Evolutionary conservation across 352 stramenopile species (phyloP), one percentile per base, ranked within the genome.

Genomic region (Sclerospora graminicola): DNA sequence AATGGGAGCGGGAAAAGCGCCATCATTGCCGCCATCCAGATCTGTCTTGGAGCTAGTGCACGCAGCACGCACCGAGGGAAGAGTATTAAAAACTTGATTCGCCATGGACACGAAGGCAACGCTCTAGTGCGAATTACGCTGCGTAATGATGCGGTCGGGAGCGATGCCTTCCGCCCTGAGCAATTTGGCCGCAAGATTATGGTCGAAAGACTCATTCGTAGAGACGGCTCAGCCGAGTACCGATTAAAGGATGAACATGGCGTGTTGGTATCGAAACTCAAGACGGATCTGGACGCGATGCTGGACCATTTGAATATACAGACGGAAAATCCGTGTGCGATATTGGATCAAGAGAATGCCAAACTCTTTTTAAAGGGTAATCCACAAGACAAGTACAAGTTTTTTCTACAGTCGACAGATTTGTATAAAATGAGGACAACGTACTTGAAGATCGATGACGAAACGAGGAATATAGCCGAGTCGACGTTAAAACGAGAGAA

Each of bases 361-460:
- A 98, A 98, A 62, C 80, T 97, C 43, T 99, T 99, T 57, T 58
- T 98, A 16, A 96, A 94, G 18, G 94, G 94, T 21, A 97, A 92
- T 37, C 54, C 80, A 4, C 63, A 77, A 11, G 92, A 98, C 31
- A 99, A 99, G 56, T 99, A 98, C 71, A 79, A 77, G 19, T 98
- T 99, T 59, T 99, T 98, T 48, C 72, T 96, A 46, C 96, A 97
- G 52, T 95, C 93, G 1, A 98, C 93, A 0, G 92, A 97, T 52
- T 51, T 98, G 36, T 89, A 96, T 59, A 86, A 95, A 28, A 90
- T 97, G 52, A 60, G 88, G 43, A 73, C 71, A 14, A 80, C 54
- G 14, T 95, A 94, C 45, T 56, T 63, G 9, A 92, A 96, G 49
- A 88, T 92, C 36, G 71, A 94, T 24, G 64, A 92, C 16, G 68